Evolutionary conservation across 1,284 basidiomycete genomes (phyloP), one percentile per base, ranked within the genome.

Genomic region (Melanopsichium pennsylvanicum): DNA sequence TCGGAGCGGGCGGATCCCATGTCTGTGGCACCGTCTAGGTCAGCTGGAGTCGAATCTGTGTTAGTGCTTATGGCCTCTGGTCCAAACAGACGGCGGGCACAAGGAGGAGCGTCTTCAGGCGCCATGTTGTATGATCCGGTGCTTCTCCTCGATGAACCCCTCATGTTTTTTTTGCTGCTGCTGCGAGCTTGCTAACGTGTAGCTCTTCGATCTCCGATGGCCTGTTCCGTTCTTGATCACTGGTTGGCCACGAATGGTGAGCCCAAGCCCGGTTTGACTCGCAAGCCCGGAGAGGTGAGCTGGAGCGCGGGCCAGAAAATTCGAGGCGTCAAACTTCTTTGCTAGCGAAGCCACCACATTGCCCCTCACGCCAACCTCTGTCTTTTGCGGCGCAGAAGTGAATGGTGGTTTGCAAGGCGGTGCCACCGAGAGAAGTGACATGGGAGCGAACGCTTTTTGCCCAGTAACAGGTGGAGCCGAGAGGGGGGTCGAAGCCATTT

Each of bases 311-410:
- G 56, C 26, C 8, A 58, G 46, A 19, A 61, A 62, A 38, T 52
- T 46, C 13, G 40, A 48, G 1, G 58, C 58, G 21, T 63, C 66
- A 16, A 69, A 69, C 27, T 59, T 58, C 47, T 54, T 69, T 4
- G 66, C 66, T 6, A 62, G 50, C 22, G 66, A 69, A 2, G 66
- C 66, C 3, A 69, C 66, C 18, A 48, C 40, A 15, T 62, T 62
- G 13, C 57, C 52, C 18, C 41, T 33, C 5, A 35, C 29, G 12
- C 34, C 31, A 6, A 18, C 8, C 25, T 41, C 54, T 11, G 26
- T 2, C 21, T 37, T 29, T 2, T 34, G 23, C n/a, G n/a, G n/a
- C n/a, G n/a, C n/a, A n/a, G n/a, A n/a, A n/a, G n/a, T n/a, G n/a
- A n/a, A n/a, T n/a, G n/a, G n/a, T n/a, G n/a, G n/a, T n/a, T n/a